Evolutionary conservation across 169 alveolate species (phyloP), one percentile per base, ranked within the genome.

Genomic region (Plasmodium yoelii): DNA sequence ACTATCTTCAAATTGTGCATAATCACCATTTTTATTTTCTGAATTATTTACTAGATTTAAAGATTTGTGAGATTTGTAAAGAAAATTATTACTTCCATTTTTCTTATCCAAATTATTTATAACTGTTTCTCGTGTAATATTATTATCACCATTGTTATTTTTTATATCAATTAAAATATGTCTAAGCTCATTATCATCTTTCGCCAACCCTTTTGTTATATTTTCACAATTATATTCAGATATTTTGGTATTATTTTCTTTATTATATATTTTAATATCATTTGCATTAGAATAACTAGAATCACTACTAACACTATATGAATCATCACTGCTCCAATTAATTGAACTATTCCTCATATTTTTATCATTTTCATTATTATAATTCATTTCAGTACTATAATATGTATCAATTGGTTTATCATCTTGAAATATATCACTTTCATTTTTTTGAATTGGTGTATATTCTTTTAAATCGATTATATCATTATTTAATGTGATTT

Each of bases 251-350:
- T 74, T 49, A 8, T n/a, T 22, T 74, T 61, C 61, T 24, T 44
- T 42, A 46, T n/a, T 56, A 44, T 56, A 12, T 74, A 60, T 39
- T 49, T 60, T 63, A 19, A 60, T 61, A 63, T 60, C 75, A 60
- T 74, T 65, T 19, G 24, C 69, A 59, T 59, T 74, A 42, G 88
- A 74, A 55, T 60, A 74, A 39, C 63, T 73, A 8, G 88, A 74
- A 42, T 74, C 63, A 3, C 42, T 34, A 7, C 55, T 53, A 46
- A 60, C 88, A 44, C 74, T 74, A 55, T 74, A 44, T 19, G 63
- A 42, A 49, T 61, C 63, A 18, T 73, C 53, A 12, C 34, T 74
- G 51, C 42, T 19, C 65, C 74, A 74, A 10, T 74, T 22, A 39
- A 12, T 18, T 18, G 88, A 74, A 47, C 55, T 61, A 12, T n/a